Evolutionary conservation across 148 eudicot genomes (phyloP).

Genomic region (Rhododendron henanense): DNA sequence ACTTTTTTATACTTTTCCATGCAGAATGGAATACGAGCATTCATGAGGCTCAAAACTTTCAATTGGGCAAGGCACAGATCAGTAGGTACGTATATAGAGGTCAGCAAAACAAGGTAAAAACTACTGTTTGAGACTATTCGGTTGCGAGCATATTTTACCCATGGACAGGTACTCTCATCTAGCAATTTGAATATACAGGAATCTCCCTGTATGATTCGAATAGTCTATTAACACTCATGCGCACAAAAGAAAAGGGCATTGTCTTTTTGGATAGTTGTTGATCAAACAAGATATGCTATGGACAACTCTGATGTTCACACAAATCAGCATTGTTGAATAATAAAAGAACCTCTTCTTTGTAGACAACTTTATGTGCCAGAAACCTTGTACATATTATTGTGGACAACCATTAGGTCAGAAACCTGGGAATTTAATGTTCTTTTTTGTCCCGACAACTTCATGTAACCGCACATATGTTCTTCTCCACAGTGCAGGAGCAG

Average conservation of each 20-base stretch:
- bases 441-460: background rate
- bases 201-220: no score
- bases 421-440: background rate
- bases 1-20: background rate
- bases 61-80: background rate
- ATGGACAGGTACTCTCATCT: background rate
- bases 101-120: background rate
- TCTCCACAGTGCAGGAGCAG: background rate
- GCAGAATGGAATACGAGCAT: background rate
- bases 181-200: background rate
- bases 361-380: background rate
- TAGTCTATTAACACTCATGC: background rate
- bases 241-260: background rate
- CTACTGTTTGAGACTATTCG: no score
- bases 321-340: background rate
- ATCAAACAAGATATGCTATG: background rate
- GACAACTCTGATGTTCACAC: background rate
- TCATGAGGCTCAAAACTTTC: background rate
- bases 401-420: background rate
- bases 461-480: background rate
- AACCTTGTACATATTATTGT: background rate
- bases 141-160: background rate
- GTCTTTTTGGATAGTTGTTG: background rate
- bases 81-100: background rate
- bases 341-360: background rate